phyloP scores from a whole-genome alignment of 176 grass and related monocot species.

The Musa schizocarpa region DNA sequence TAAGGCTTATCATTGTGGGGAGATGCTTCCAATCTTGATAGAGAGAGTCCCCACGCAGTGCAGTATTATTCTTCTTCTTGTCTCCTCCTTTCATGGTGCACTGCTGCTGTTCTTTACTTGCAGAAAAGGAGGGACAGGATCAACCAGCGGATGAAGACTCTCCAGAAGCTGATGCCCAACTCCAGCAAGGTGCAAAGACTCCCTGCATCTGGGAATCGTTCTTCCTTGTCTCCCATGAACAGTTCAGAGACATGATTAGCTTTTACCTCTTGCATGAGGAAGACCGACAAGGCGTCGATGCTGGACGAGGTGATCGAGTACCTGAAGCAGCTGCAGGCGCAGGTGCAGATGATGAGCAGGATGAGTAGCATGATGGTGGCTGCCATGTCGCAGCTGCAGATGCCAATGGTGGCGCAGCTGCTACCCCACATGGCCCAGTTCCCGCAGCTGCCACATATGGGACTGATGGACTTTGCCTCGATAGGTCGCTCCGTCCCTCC shows the following conservation, averaged over 20 bases:
- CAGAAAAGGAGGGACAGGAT: constrained; percentile 97
- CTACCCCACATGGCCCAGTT: constrained; percentile 9
- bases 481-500: constrained; percentile 24
- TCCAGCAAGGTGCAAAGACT: constrained; percentile 65
- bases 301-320: constrained; percentile 94
- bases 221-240: not conserved
- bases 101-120: constrained; percentile 1
- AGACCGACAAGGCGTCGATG: constrained; percentile 98
- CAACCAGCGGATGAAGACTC: constrained; percentile 86
- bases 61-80: too few species aligned
- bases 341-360: constrained; percentile 71
- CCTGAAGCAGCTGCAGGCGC: constrained; percentile 86
- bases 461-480: constrained; percentile 53
- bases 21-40: not conserved
- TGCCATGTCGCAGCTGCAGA: constrained; percentile 50
- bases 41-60: not conserved
- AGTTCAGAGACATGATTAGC: too few species aligned
- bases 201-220: not conserved
- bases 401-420: constrained; percentile 63
- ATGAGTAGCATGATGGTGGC: constrained; percentile 77
- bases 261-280: not conserved
- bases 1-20: not conserved
- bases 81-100: too few species aligned
- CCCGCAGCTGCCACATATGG: constrained; percentile 64
- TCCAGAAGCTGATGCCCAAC: constrained; percentile 93